phyloP scores from a whole-genome alignment of 305 asterid species.

The Caryopteris hybrid region DNA sequence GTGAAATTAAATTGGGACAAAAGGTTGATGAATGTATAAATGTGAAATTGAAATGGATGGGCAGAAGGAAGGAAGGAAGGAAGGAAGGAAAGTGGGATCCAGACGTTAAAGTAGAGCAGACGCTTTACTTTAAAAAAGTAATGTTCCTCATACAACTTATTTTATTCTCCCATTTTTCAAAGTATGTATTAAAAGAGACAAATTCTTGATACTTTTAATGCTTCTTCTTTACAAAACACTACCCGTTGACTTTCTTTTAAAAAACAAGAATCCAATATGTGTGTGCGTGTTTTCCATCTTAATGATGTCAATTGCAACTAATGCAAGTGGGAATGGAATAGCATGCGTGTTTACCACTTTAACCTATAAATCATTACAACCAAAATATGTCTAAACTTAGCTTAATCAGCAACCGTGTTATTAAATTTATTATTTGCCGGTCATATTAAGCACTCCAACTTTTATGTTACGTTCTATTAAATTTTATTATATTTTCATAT shows the following conservation, averaged over 20 bases:
- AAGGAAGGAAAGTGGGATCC: too few relatives aligned
- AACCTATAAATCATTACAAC: not conserved
- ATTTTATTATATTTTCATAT: too few relatives aligned
- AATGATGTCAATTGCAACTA: slow-evolving; percentile 29
- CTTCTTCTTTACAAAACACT: not conserved
- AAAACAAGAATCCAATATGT: too few relatives aligned
- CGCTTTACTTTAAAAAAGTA: slow-evolving; percentile 24
- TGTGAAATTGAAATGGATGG: too few relatives aligned
- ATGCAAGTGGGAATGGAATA: slow-evolving; percentile 22
- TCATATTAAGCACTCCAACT: too few relatives aligned
- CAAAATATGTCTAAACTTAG: too few relatives aligned
- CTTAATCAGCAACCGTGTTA: too few relatives aligned
- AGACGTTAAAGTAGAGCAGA: slow-evolving; percentile 24
- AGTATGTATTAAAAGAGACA: slow-evolving; percentile 9
- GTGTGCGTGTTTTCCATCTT: not conserved
- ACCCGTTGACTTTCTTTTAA: slow-evolving; percentile 18
- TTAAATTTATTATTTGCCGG: too few relatives aligned
- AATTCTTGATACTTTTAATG: not conserved
- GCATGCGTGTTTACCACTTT: slow-evolving; percentile 24
- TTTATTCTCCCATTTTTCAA: slow-evolving; percentile 8
- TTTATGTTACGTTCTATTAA: too few relatives aligned
- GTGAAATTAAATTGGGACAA: too few relatives aligned
- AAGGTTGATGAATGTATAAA: too few relatives aligned
- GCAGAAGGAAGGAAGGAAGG: too few relatives aligned
- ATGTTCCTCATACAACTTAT: not conserved